Evolutionary conservation across 768 basidiomycete genomes (phyloP), one percentile per base, ranked within the genome.

Genomic region (Lactifluus pinguis): DNA sequence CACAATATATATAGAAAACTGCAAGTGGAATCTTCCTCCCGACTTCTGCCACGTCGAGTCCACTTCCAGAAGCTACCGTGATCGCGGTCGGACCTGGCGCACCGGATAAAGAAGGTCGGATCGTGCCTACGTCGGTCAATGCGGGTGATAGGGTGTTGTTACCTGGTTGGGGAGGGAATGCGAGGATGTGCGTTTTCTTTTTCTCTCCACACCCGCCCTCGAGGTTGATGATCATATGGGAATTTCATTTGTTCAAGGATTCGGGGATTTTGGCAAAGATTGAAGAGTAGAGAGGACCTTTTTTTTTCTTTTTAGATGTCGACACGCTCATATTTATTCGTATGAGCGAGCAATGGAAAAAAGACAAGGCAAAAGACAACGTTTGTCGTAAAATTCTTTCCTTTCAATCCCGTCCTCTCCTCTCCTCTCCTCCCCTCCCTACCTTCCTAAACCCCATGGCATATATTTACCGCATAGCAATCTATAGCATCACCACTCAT

Each of bases 21-120:
- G 89, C 97, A 3, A 76, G 88, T 25, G 97, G 97, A 39, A 86
- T 99, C 72, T 94, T 94, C 83, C 80, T 99, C 49, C 97, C 97
- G n/a, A 83, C 89, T 0, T 92, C 93, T 1, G 84, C 89, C 6
- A 93, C 91, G 30, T 82, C 73, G 66, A 84, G 73, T 67, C 94
- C 94, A 25, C 82, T 98, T n/a, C 94, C 95, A 2, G 95, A 98
- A 76, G 95, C 93, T 6, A 95, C 92, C 34, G 95, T 97, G 70
- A 87, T 98, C 71, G 91, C 97, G 30, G 87, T 91, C 51, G 95
- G 95, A 58, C 95, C 95, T 38, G 97, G 97, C 36, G 89, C 89
- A n/a, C 87, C 85, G 21, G 83, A 89, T 78, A 92, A 92, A 77
- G 83, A 91, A 2, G 95, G 95, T 38, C 71, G 78, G 11, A 55